Base-by-base conservation (phyloP, 768 basidiomycete genomes). In the Termitomyces sp. region DNA sequence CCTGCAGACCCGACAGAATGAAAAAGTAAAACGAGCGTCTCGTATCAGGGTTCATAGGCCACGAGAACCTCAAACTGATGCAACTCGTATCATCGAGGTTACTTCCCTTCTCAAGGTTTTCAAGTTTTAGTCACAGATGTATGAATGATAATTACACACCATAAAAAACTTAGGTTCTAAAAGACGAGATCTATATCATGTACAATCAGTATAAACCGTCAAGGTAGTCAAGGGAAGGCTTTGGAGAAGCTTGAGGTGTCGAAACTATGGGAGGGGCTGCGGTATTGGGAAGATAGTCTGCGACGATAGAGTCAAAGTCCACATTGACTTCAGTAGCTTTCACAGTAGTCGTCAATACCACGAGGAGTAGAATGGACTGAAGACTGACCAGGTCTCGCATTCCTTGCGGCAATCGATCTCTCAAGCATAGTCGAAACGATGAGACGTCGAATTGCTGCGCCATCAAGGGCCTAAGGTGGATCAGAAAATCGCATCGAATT, bases 291-390 rank as follows among this genome's bases (percentile, higher is more conserved):
- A 85, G 72, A 66, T 92, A 92, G 68, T 91, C 90, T 2, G 82
- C 81, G 48, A 91, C 76, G 51, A 93, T 70, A 6, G 88, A 84
- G 66, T 91, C 85, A 62, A 92, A 91, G 56, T 84, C 81, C 0
- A 73, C 66, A 12, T 72, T 68, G n/a, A 73, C 65, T 56, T 72
- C 67, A 28, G 78, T 68, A 19, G 52, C 80, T 85, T 55, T 27
- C 21, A 39, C 44, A 45, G 45, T 55, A n/a, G 37, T 56, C 55
- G 62, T 61, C 47, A 48, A 45, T 47, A 25, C 17, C 41, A 53
- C 28, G 34, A 21, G 46, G 41, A 14, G 25, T 55, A 48, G 34
- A 60, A 37, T 16, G 3, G n/a, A 34, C 12, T 40, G 30, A 39
- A 49, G 2, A 53, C 65, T 55, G 70, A 81, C 83, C 68, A 57